These are phyloP conservation scores for Talaromyces rugulosus DNA, from an alignment of 2,329 filamentous ascomycete genomes.

Conservation along the genomic window DNA sequence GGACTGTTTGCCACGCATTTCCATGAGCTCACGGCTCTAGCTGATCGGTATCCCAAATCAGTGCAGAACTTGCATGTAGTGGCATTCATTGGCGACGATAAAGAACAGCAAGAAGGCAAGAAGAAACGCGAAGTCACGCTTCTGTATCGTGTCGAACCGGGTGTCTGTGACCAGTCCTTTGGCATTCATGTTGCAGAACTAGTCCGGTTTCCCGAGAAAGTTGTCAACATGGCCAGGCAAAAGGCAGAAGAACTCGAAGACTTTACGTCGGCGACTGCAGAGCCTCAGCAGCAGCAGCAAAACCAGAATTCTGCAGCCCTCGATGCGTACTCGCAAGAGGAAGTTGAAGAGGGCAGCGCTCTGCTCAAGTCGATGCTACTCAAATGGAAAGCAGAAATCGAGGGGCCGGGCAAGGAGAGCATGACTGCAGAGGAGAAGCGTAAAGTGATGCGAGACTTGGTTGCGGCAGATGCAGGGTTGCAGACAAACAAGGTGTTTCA, in stretches of 20 bases:
- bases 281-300: slow-evolving; percentile 42
- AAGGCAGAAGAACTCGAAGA: slow-evolving; percentile 98
- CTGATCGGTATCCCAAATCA: slow-evolving; percentile 72
- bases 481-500: slow-evolving; percentile 53
- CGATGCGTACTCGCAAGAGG: slow-evolving; percentile 66
- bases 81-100: slow-evolving; percentile 70
- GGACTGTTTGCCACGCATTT: slow-evolving; percentile 97
- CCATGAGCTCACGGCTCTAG: slow-evolving; percentile 90
- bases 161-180: slow-evolving; percentile 95
- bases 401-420: slow-evolving; percentile 54
- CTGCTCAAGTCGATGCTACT: slow-evolving; percentile 78
- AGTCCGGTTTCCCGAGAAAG: slow-evolving; percentile 92
- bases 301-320: slow-evolving; percentile 30
- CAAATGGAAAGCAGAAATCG: slow-evolving; percentile 74
- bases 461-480: slow-evolving; percentile 65
- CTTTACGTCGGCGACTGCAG: slow-evolving; percentile 50
- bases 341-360: slow-evolving; percentile 83
- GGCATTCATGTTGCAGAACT: slow-evolving; percentile 98
- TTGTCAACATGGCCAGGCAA: slow-evolving; percentile 97
- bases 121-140: slow-evolving; percentile 81
- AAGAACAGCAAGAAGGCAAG: slow-evolving; percentile 38
- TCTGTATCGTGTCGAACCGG: slow-evolving; percentile 92
- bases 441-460: slow-evolving; percentile 71
- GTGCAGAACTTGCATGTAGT: slow-evolving; percentile 94
- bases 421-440: slow-evolving; percentile 74